Evolutionary conservation across 371 early-diverging fungal genomes (phyloP).

Genomic region (Parasitella parasitica): DNA sequence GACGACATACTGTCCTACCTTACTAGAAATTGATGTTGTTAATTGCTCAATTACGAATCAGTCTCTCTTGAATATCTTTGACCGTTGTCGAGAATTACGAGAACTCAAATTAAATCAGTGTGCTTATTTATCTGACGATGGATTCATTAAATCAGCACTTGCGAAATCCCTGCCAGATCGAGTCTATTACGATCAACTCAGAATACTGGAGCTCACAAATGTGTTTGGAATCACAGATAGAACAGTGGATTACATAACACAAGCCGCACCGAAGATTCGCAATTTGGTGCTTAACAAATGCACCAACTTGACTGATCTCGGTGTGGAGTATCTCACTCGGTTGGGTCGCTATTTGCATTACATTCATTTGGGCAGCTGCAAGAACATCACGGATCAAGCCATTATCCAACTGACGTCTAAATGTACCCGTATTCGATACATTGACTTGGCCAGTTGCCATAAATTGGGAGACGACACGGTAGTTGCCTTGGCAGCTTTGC

Average conservation of each 20-base stretch:
- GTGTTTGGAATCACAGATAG: constrained; percentile 53
- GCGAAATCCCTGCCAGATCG: neutral
- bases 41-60: constrained; percentile 54
- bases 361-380: constrained; percentile 62
- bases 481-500: constrained; percentile 54
- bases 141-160: constrained; percentile 41
- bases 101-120: constrained; percentile 55
- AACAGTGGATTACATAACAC: constrained; percentile 48
- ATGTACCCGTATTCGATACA: constrained; percentile 64
- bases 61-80: constrained; percentile 47
- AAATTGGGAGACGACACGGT: constrained; percentile 57
- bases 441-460: constrained; percentile 62
- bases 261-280: constrained; percentile 59
- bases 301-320: constrained; percentile 51
- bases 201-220: constrained; percentile 61
- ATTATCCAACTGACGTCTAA: constrained; percentile 50
- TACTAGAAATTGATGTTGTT: constrained; percentile 61
- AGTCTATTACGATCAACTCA: constrained; percentile 51
- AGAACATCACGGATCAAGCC: constrained; percentile 54
- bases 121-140: constrained; percentile 43
- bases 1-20: constrained; percentile 49
- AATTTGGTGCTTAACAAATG: constrained; percentile 64
- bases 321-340: constrained; percentile 46
- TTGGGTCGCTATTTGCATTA: constrained; percentile 63
- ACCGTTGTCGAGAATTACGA: constrained; percentile 48